These are phyloP conservation scores for Lactifluus piperatus DNA, from an alignment of 768 basidiomycete species.

Conservation along the genomic window DNA sequence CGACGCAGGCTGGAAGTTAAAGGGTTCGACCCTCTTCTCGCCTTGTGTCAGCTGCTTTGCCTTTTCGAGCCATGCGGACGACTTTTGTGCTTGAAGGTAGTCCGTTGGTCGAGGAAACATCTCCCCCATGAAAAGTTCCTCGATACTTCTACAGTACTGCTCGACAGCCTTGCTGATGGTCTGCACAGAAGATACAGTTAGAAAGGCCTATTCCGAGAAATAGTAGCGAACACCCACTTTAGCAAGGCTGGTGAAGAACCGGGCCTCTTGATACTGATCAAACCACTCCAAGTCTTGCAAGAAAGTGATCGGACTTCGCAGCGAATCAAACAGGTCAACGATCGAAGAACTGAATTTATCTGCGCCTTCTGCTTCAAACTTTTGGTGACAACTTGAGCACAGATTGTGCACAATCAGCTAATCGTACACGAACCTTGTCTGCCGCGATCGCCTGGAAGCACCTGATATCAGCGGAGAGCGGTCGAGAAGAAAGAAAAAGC, in stretches of 20 bases:
- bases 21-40: constrained; percentile 91
- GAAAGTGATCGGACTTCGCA: constrained; percentile 84
- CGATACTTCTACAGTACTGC: constrained; percentile 82
- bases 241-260: constrained; percentile 82
- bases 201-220: too few relatives aligned
- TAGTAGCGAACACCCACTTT: constrained; percentile 47
- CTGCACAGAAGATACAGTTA: constrained; percentile 31
- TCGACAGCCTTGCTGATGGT: constrained; percentile 88
- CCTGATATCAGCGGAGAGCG: neutral
- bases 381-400: neutral
- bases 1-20: constrained; percentile 88
- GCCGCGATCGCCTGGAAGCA: constrained; percentile 60
- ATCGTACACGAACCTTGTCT: constrained; percentile 50
- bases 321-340: constrained; percentile 89
- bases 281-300: constrained; percentile 88
- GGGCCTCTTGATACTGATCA: constrained; percentile 79
- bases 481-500: neutral
- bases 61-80: constrained; percentile 82
- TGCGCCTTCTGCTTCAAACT: constrained; percentile 72
- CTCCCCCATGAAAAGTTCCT: constrained; percentile 86
- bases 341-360: constrained; percentile 96
- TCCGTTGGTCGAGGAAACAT: constrained; percentile 85
- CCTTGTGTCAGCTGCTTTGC: constrained; percentile 70
- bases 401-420: neutral
- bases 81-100: constrained; percentile 75